A percentile compares a stretch with the other conserved stretches of the same genome.
phyloP scores from a whole-genome alignment of 2,329 filamentous ascomycete genomes.

The Didymella segeticola region DNA sequence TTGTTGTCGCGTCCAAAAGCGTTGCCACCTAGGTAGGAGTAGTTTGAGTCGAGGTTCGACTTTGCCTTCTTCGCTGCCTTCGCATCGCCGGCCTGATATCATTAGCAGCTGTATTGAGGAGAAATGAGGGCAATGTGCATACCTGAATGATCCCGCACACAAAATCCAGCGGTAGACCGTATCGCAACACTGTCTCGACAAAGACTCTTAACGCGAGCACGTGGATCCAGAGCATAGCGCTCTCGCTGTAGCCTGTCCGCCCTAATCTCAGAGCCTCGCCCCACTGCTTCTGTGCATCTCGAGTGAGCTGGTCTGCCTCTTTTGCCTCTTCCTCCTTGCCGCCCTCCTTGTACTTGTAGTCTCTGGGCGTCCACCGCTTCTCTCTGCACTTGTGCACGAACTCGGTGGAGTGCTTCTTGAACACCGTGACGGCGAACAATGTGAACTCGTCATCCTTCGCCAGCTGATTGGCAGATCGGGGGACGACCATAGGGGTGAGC shows the following conservation, averaged over 20 bases:
- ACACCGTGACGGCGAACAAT: constrained; percentile 86
- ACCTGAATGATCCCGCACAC: constrained; percentile 86
- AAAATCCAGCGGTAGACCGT: constrained; percentile 90
- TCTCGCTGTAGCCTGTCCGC: constrained; percentile 93
- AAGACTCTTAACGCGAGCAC: constrained; percentile 90
- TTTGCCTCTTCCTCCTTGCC: constrained; percentile 87
- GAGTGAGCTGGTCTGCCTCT: constrained; percentile 81
- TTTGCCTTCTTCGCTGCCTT: constrained; percentile 80
- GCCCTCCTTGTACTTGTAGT: constrained; percentile 91
- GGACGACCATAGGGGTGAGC: constrained; percentile 88
- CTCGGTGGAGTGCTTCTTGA: constrained; percentile 88
- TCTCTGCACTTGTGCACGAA: constrained; percentile 93
- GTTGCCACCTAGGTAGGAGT: constrained; percentile 92
- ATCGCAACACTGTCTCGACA: constrained; percentile 96
- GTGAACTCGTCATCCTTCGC: constrained; percentile 89
- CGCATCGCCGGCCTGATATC: constrained; percentile 69
- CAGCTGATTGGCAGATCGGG: constrained; percentile 80
- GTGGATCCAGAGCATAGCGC: constrained; percentile 95
- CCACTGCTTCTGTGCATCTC: constrained; percentile 90
- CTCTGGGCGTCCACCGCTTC: constrained; percentile 91
- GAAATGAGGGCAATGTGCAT: constrained; percentile 6
- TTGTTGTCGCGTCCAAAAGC: constrained; percentile 94
- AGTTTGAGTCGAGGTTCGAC: constrained; percentile 74
- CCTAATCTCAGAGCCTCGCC: constrained; percentile 87
- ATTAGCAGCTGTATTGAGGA: constrained; percentile 3